phyloP scores from a whole-genome alignment of 2,329 filamentous ascomycete species.

The Thelonectria olida region DNA sequence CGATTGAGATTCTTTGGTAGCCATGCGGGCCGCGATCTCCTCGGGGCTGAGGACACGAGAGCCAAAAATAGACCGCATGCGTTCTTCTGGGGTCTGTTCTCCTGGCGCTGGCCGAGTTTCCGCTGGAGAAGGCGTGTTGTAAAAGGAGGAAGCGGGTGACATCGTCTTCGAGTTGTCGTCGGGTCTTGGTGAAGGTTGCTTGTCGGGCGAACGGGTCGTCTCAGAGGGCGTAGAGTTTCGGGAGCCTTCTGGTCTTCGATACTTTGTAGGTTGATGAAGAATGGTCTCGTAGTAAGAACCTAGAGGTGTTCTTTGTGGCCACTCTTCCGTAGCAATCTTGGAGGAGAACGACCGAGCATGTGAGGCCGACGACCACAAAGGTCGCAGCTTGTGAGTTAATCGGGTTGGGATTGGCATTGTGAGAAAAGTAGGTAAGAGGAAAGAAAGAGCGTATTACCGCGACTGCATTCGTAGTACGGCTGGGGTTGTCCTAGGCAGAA shows the following conservation, averaged over 20 bases:
- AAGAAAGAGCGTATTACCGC: not conserved
- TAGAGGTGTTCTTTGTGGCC: constrained; percentile 56
- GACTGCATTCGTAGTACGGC: not conserved
- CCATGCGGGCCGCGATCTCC: constrained; percentile 70
- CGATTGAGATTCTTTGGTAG: constrained; percentile 66
- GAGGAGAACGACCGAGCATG: constrained; percentile 39
- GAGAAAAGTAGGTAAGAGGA: not conserved
- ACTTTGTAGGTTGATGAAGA: constrained; percentile 54
- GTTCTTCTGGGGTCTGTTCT: constrained; percentile 59
- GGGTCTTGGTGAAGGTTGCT: constrained; percentile 32
- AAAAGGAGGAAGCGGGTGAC: constrained; percentile 10
- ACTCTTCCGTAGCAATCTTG: constrained; percentile 35
- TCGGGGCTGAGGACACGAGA: constrained; percentile 78
- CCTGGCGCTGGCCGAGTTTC: constrained; percentile 21
- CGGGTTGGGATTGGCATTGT: constrained; percentile 44
- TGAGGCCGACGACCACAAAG: constrained; percentile 34
- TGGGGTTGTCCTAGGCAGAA: not conserved
- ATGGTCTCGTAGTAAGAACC: constrained; percentile 69
- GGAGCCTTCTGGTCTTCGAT: constrained; percentile 54
- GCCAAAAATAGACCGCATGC: constrained; percentile 80
- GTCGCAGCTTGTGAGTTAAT: constrained; percentile 44
- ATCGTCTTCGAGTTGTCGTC: constrained; percentile 3
- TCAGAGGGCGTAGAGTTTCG: constrained; percentile 50
- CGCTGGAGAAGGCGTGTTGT: not conserved
- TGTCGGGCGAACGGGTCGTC: constrained; percentile 16